Conservation (phyloP, 345 rosid genomes). For the Syzygium aqueum region DNA sequence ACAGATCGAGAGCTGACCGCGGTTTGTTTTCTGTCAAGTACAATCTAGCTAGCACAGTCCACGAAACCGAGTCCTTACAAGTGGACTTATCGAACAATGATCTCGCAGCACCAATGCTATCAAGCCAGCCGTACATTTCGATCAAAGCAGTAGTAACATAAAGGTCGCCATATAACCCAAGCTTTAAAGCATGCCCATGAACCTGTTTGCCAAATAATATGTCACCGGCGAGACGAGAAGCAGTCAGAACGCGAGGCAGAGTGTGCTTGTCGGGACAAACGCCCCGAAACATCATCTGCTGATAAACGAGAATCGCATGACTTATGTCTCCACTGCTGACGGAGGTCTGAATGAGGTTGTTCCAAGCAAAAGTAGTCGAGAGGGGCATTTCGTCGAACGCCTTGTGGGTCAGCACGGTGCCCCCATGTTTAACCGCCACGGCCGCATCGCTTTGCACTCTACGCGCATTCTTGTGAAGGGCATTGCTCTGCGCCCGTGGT, state of each 20-base stretch:
- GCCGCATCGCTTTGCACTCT: not conserved
- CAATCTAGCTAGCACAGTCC: constrained; percentile 33
- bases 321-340: constrained; percentile 13
- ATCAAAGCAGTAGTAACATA: constrained; percentile 33
- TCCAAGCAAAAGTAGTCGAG: constrained; percentile 29
- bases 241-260: constrained; percentile 30
- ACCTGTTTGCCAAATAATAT: constrained; percentile 26
- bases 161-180: constrained; percentile 23
- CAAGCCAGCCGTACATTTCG: constrained; percentile 36
- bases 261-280: constrained; percentile 31
- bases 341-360: constrained; percentile 27
- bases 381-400: constrained; percentile 35
- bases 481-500: not conserved
- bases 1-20: constrained; percentile 19
- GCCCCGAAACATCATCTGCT: constrained; percentile 36
- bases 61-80: constrained; percentile 24
- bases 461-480: not conserved
- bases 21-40: constrained; percentile 25
- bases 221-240: constrained; percentile 25
- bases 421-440: not conserved
- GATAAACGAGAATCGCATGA: constrained; percentile 21
- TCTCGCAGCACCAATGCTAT: constrained; percentile 24
- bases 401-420: constrained; percentile 9
- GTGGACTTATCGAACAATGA: constrained; percentile 25
- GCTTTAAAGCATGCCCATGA: constrained; percentile 33